Conservation (phyloP, 1,139 yeast species). For the Debaryomyces sp. region DNA sequence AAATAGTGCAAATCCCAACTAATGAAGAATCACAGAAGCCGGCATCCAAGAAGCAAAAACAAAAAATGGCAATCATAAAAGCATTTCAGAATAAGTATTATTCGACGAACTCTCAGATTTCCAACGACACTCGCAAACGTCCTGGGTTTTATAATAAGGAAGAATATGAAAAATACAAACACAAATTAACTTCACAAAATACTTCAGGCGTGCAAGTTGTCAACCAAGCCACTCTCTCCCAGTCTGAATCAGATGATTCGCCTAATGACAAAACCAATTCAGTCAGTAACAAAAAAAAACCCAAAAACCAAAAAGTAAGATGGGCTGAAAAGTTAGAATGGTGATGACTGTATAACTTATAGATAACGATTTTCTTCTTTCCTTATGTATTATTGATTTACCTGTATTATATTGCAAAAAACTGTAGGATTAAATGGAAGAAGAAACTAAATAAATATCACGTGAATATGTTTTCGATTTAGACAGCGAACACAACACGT, state of each 20-base stretch:
- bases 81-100: constrained; percentile 35
- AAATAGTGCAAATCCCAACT: constrained; percentile 69
- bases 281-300: background rate
- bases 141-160: constrained; percentile 36
- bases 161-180: constrained; percentile 30
- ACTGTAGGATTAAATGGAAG: background rate
- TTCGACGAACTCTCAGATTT: background rate
- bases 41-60: constrained; percentile 10
- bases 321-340: constrained; percentile 62
- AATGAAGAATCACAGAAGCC: constrained; percentile 29
- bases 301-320: constrained; percentile 25
- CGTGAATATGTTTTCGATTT: background rate
- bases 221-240: constrained; percentile 13
- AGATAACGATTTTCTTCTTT: constrained; percentile 3
- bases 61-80: constrained; percentile 59
- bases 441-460: background rate
- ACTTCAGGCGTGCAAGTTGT: constrained; percentile 19
- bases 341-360: constrained; percentile 26
- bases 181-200: constrained; percentile 1
- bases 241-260: background rate
- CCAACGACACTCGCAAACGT: background rate
- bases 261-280: background rate
- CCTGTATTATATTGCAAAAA: background rate
- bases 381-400: constrained; percentile 2
- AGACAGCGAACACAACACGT: background rate